Conservation (phyloP, 345 rosid species). For the Moricandia moricandioides region DNA sequence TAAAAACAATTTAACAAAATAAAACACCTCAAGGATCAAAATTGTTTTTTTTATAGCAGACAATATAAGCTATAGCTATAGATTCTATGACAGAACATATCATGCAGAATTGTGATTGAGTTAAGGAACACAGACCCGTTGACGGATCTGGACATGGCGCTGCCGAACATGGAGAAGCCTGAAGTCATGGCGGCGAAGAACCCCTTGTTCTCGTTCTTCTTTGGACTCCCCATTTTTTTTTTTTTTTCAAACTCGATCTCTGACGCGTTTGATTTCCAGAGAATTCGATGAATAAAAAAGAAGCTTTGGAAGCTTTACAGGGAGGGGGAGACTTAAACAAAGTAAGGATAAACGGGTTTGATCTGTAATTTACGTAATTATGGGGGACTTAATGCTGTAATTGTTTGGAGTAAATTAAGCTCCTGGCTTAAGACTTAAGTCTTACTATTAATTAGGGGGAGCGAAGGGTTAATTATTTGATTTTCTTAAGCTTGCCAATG, state of each 20-base stretch:
- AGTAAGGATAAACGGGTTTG: background rate
- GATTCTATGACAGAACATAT: background rate
- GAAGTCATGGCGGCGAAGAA: slow-evolving; percentile 70
- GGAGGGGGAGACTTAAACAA: slow-evolving; percentile 21
- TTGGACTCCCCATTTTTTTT: slow-evolving; percentile 50
- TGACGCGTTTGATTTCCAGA: background rate
- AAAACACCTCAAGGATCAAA: slow-evolving; percentile 15
- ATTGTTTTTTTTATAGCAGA: background rate
- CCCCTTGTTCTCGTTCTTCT: slow-evolving; percentile 51
- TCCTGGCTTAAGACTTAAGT: background rate
- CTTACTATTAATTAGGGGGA: background rate
- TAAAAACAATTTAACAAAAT: slow-evolving; percentile 17
- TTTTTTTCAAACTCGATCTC: background rate
- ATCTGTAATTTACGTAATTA: slow-evolving; percentile 19
- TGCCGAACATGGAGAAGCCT: slow-evolving; percentile 61
- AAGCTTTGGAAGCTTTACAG: slow-evolving; percentile 17
- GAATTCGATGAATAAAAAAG: slow-evolving; percentile 13
- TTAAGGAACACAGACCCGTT: slow-evolving; percentile 43
- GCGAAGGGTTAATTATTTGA: background rate
- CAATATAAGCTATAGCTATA: background rate
- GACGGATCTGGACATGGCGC: slow-evolving; percentile 67
- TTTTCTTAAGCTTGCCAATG: background rate
- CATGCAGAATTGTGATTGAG: background rate
- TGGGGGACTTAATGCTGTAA: slow-evolving; percentile 10
- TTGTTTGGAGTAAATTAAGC: background rate